A percentile compares a stretch with the other conserved stretches of the same genome.
phyloP scores from a whole-genome alignment of 352 stramenopile genomes.

The Globisporangium radiosum region DNA sequence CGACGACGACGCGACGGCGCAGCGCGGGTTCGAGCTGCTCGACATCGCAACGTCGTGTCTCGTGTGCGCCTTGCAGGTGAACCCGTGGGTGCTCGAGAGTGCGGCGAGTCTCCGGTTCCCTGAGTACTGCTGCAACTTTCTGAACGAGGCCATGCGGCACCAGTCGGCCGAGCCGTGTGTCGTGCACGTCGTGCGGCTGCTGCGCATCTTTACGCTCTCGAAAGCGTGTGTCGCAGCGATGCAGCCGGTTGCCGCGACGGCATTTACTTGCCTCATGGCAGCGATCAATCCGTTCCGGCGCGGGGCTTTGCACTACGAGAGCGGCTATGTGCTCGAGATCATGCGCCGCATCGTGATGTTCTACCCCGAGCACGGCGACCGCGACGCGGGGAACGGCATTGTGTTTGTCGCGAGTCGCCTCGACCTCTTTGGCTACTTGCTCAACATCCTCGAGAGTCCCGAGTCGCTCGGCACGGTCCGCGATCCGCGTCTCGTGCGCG shows the following conservation, averaged over 20 bases:
- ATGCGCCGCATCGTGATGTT: conserved; percentile 62
- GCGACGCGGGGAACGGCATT: conserved; percentile 51
- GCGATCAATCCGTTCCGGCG: conserved; percentile 40
- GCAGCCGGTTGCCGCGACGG: conserved; percentile 44
- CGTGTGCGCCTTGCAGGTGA: conserved; percentile 66
- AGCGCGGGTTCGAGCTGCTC: conserved; percentile 60
- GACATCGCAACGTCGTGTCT: conserved; percentile 76
- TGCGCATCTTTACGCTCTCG: conserved; percentile 61
- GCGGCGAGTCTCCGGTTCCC: conserved; percentile 50
- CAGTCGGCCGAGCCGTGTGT: conserved; percentile 55
- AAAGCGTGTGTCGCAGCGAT: conserved; percentile 45
- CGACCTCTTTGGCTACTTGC: conserved; percentile 64
- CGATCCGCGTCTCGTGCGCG: conserved; percentile 52
- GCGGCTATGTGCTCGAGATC: conserved; percentile 63
- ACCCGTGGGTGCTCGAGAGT: conserved; percentile 52
- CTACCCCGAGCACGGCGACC: conserved; percentile 64
- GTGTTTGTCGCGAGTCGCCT: conserved; percentile 63
- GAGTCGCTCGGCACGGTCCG: conserved; percentile 46
- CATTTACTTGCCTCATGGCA: conserved; percentile 51
- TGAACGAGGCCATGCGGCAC: conserved; percentile 64
- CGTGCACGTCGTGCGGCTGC: conserved; percentile 55
- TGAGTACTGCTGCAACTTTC: conserved; percentile 52
- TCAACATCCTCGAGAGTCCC: conserved; percentile 72
- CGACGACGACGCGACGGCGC: conserved; percentile 54
- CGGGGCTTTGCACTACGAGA: conserved; percentile 56